Base-by-base conservation (phyloP, 2,329 filamentous ascomycete species). In the Spiromastix sp. region DNA sequence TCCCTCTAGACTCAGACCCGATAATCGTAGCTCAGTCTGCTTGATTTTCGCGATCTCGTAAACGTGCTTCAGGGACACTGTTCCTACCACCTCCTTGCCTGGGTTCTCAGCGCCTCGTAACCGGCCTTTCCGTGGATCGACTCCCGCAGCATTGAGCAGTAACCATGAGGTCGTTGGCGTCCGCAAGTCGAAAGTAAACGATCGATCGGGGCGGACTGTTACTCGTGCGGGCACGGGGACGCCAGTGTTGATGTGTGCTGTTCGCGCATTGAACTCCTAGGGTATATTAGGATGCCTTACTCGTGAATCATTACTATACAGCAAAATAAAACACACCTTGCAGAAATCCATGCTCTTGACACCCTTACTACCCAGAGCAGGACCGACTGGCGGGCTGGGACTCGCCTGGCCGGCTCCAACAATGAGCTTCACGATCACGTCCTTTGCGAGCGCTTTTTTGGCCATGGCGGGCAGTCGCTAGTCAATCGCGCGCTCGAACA, bases 271-370 rank as follows among this genome's bases (percentile, higher is more conserved):
- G 74, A 96, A 96, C 64, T 96, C 91, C 89, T 96, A 48, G 8
- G 17, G 20, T 16, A 34, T 13, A 15, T 7, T 9, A 34, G 39
- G 5, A 19, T 7, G 21, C n/a, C 7, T 24, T 11, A n/a, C 9
- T 9, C 3, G 16, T 29, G 27, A 3, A 15, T 10, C 27, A 9
- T 12, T 29, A 15, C 7, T n/a, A 24, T 24, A 7, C 7, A 24
- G 7, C 7, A n/a, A n/a, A 24, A 24, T 7, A 33, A 18, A 45
- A 5, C 39, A 22, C 59, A 93, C 89, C 74, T 96, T 96, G 77
- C 91, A 96, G 61, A 96, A 98, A 65, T 98, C 91, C 81, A 98
- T 98, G 39, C 84, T 93, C 70, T 98, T 98, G 43, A 98, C 83
- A 70, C 91, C 91, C 70, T 95, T 96, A 60, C 81, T 89, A 66